Evolutionary conservation across 2,329 filamentous ascomycete genomes (phyloP), one percentile per base, ranked within the genome.

Genomic region (Biscogniauxia marginata): DNA sequence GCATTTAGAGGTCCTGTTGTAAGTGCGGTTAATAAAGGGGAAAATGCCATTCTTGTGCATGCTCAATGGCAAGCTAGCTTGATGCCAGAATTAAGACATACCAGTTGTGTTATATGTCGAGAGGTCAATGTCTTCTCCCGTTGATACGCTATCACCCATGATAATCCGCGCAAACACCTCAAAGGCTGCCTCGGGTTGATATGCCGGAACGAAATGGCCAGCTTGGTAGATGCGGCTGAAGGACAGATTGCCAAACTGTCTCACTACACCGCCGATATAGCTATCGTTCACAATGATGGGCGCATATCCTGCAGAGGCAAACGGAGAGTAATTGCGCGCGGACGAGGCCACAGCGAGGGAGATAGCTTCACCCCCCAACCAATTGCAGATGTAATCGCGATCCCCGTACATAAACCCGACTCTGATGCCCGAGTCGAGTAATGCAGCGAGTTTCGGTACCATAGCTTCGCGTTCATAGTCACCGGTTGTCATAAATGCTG

Each of bases 241-340:
- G 4, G 78, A 81, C 56, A 84, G 77, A 57, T 89, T 89, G 8
- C 85, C 86, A 61, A 81, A 85, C 65, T 89, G 85, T 1, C 86
- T 79, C 0, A 88, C 86, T 52, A 81, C 79, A 13, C 87, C 87
- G 23, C 79, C 85, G 70, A 82, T 80, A 71, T 84, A 84, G 6
- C 77, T 75, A 9, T 60, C 58, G 49, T 63, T 64, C 34, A 60
- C 60, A 21, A 81, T 73, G 52, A 91, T 80, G 4, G 84, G 79
- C 0, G 82, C 79, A 66, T 90, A 91, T 0, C 87, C 87, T 0
- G 88, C 84, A 0, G 73, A 64, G 1, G 76, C 74, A 70, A 90
- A 91, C 7, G 80, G 67, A 45, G 77, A 77, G 19, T 79, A 74
- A 8, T 71, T 66, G 61, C n/a, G 30, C 2, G 9, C 13, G n/a